Base-by-base conservation (phyloP, 768 basidiomycete species). In the Aureoboletus auriporus region DNA sequence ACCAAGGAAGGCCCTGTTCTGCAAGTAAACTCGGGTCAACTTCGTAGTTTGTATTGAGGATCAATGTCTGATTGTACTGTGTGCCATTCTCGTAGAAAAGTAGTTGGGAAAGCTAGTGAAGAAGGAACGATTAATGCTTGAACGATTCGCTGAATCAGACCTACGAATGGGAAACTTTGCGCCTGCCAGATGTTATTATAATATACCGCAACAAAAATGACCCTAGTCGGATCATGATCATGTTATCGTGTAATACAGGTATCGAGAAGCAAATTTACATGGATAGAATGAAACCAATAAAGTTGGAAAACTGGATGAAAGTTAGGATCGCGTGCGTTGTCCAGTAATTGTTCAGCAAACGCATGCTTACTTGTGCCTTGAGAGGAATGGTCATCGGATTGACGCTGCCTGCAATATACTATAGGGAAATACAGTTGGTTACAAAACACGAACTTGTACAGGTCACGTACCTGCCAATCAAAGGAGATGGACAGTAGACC, bases 401-500 rank as follows among this genome's bases (percentile, higher is more conserved):
- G 39, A 60, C 40, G 36, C 68, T 66, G 2, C 57, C 41, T 0
- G 58, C 43, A 38, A 65, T 60, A 36, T 65, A 67, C 63, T 67
- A 16, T 6, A 23, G n/a, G n/a, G n/a, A 16, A 42, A 11, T 10
- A 39, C 10, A 20, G 2, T 45, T 23, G n/a, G 28, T 36, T 13
- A 38, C 11, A 14, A 38, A 17, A 41, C n/a, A 33, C 1, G 52
- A 35, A 17, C 8, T 17, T 27, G 6, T 6, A 28, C 14, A 37
- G 52, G 52, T 74, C 54, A 16, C 73, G n/a, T 33, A 58, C 65
- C 56, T 65, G 63, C 64, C 64, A 87, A 55, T 86, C 84, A 39
- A 86, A 75, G n/a, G 78, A 78, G 37, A 86, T 48, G 30, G 76
- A 78, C 35, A 80, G 47, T 16, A 86, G 56, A 0, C 84, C 84